These are phyloP conservation scores for Buddleja alternifolia DNA, from an alignment of 257 asterid species.

Conservation along the genomic window DNA sequence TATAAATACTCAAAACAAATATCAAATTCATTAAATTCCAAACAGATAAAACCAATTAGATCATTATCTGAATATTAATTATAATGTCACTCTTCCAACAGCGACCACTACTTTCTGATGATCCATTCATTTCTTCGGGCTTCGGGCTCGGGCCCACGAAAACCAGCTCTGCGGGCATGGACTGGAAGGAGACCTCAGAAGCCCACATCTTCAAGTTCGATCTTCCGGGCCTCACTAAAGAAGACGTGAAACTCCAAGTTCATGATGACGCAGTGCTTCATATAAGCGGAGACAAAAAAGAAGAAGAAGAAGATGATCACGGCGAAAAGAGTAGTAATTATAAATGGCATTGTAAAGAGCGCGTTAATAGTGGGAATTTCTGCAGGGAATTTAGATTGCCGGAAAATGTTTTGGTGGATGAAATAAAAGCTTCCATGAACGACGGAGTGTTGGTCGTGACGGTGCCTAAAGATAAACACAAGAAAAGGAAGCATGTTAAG, in stretches of 20 bases:
- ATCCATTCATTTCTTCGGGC: constrained; percentile 5
- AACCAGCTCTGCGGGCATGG: constrained; percentile 32
- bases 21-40: background rate
- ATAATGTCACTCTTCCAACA: constrained; percentile 24
- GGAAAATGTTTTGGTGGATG: constrained; percentile 43
- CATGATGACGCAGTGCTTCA: constrained; percentile 42
- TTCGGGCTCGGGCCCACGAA: constrained; percentile 18
- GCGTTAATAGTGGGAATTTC: constrained; percentile 21
- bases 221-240: constrained; percentile 43
- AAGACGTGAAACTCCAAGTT: constrained; percentile 52
- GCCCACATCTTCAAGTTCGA: constrained; percentile 52
- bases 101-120: constrained; percentile 30
- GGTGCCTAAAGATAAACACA: constrained; percentile 41
- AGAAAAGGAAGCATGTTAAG: constrained; percentile 35
- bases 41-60: background rate
- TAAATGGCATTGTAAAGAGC: constrained; percentile 51
- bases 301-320: constrained; percentile 19
- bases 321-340: background rate
- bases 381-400: constrained; percentile 48
- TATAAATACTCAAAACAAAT: constrained; percentile 32
- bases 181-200: constrained; percentile 51
- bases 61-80: too few species aligned
- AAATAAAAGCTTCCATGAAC: constrained; percentile 46
- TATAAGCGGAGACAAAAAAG: constrained; percentile 29
- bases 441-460: constrained; percentile 50